These are phyloP conservation scores for Kuraishia molischiana DNA, from an alignment of 805 yeast species.

Conservation along the genomic window DNA sequence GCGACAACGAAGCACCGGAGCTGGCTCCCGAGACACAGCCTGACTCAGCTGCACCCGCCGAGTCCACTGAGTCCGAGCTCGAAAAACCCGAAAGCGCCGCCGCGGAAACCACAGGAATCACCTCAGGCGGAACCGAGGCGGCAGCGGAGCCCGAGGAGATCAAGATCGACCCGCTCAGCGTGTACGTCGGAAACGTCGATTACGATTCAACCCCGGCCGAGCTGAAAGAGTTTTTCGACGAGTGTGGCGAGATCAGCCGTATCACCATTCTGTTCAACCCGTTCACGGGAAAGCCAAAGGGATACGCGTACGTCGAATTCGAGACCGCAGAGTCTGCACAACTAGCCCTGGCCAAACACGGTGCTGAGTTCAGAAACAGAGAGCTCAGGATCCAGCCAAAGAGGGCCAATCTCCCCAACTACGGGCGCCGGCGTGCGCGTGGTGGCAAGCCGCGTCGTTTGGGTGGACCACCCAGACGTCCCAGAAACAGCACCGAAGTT, in stretches of 20 bases:
- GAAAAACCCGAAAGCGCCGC: too few species aligned
- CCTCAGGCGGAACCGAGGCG: too few species aligned
- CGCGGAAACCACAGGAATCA: too few species aligned
- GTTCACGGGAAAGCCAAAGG: slow-evolving; percentile 71
- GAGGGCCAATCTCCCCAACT: slow-evolving; percentile 63
- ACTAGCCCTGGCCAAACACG: slow-evolving; percentile 57
- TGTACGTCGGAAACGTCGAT: slow-evolving; percentile 85
- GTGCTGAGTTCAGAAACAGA: slow-evolving; percentile 55
- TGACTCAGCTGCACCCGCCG: too few species aligned
- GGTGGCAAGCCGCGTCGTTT: not conserved
- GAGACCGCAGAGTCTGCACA: slow-evolving; percentile 51
- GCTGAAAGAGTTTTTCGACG: slow-evolving; percentile 59
- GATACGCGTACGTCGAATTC: slow-evolving; percentile 80
- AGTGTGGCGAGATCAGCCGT: slow-evolving; percentile 64
- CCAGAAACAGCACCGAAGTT: too few species aligned
- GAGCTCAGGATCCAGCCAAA: slow-evolving; percentile 61
- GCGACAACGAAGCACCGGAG: too few species aligned
- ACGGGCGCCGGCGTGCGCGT: slow-evolving; percentile 5
- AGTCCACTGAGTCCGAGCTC: too few species aligned
- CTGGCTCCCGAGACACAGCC: too few species aligned
- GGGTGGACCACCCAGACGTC: not conserved
- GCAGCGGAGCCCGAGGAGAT: too few species aligned
- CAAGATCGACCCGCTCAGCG: slow-evolving; percentile 30
- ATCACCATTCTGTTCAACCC: slow-evolving; percentile 69
- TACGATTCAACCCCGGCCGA: slow-evolving; percentile 69